Percentiles rank a stretch among this genome's conserved stretches.
Conservation (phyloP, 208 protist species). For the Trypanosoma mega region DNA sequence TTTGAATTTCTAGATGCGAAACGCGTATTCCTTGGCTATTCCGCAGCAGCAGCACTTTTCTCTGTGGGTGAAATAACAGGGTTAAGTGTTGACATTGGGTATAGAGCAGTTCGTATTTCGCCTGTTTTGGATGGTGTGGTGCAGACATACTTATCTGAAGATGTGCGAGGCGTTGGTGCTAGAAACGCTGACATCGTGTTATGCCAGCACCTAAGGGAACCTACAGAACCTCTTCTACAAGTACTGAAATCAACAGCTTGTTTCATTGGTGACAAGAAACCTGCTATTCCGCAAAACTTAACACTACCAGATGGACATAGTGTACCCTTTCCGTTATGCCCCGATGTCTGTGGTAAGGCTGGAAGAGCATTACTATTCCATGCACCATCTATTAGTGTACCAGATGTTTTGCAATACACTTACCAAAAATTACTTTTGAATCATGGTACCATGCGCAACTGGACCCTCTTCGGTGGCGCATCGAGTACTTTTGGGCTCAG, state of each 20-base stretch:
- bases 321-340: slow-evolving; percentile 13
- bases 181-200: slow-evolving; percentile 41
- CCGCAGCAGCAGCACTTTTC: slow-evolving; percentile 56
- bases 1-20: slow-evolving; percentile 70
- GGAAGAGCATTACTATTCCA: slow-evolving; percentile 23
- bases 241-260: slow-evolving; percentile 21
- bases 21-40: slow-evolving; percentile 47
- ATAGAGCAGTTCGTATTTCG: slow-evolving; percentile 52
- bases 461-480: slow-evolving; percentile 44
- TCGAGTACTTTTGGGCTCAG: slow-evolving; percentile 13
- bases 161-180: slow-evolving; percentile 35
- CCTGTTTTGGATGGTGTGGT: slow-evolving; percentile 46
- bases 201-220: slow-evolving; percentile 6
- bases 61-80: slow-evolving; percentile 66
- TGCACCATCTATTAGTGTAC: slow-evolving; percentile 8
- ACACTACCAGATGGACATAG: slow-evolving; percentile 50
- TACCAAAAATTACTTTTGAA: slow-evolving; percentile 28
- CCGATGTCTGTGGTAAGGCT: slow-evolving; percentile 7
- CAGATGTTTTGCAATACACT: slow-evolving; percentile 7
- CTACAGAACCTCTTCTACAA: slow-evolving; percentile 11
- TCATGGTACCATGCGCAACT: slow-evolving; percentile 28
- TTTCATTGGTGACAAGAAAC: slow-evolving; percentile 18
- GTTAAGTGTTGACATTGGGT: slow-evolving; percentile 68
- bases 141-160: slow-evolving; percentile 27
- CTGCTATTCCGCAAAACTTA: slow-evolving; percentile 17